These are phyloP conservation scores for Fusarium graminum DNA, from an alignment of 2,329 filamentous ascomycete genomes.

Conservation along the genomic window DNA sequence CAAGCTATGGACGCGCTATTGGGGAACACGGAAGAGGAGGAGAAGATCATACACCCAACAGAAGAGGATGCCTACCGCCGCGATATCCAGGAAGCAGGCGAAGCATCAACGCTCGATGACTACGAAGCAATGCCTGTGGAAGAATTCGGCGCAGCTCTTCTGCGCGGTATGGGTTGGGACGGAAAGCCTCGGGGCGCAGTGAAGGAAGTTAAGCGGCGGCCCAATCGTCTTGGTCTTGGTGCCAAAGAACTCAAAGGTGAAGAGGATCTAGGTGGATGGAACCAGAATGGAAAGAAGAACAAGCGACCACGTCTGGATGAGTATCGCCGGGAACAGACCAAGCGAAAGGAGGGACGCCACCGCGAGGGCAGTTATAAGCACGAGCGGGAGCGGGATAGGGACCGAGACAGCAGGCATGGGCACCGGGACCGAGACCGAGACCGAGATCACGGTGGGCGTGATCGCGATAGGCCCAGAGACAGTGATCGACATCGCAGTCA, in stretches of 20 bases:
- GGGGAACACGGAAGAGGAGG: slow-evolving; percentile 62
- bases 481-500: slow-evolving; percentile 43
- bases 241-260: slow-evolving; percentile 82
- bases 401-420: slow-evolving; percentile 55
- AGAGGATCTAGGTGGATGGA: slow-evolving; percentile 84
- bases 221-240: slow-evolving; percentile 87
- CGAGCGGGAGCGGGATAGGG: slow-evolving; percentile 56
- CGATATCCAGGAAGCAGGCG: slow-evolving; percentile 79
- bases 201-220: slow-evolving; percentile 77
- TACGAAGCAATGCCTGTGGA: slow-evolving; percentile 93
- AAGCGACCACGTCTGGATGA: slow-evolving; percentile 63
- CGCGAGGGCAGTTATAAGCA: slow-evolving; percentile 62
- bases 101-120: slow-evolving; percentile 81
- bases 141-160: slow-evolving; percentile 90
- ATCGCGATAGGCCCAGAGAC: slow-evolving; percentile 39
- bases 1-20: slow-evolving; percentile 77
- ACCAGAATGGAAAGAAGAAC: slow-evolving; percentile 71
- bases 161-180: slow-evolving; percentile 97
- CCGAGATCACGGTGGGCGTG: slow-evolving; percentile 6
- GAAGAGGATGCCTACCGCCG: slow-evolving; percentile 77
- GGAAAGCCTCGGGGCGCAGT: slow-evolving; percentile 67
- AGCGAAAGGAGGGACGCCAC: slow-evolving; percentile 59
- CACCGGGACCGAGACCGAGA: slow-evolving; percentile 51
- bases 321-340: slow-evolving; percentile 61
- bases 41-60: slow-evolving; percentile 68